Evolutionary conservation across 1,139 yeast genomes (phyloP).

Genomic region (Yamadazyma atlantica): DNA sequence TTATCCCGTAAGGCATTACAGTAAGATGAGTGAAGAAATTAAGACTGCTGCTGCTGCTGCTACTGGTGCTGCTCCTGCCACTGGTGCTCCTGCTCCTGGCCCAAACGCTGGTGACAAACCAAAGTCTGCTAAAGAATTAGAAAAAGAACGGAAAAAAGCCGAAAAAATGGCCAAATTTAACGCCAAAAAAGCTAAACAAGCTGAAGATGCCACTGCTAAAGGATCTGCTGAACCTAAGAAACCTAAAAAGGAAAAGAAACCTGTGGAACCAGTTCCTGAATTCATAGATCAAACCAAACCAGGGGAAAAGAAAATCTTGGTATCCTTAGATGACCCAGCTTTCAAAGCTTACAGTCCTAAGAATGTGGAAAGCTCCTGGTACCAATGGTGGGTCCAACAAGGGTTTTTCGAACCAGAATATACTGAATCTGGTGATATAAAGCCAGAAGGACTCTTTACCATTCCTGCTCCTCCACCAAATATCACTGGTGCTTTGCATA

Average conservation of each 20-base stretch:
- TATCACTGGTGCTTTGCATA: conserved; percentile 97
- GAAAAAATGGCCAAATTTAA: conserved; percentile 93
- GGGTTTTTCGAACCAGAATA: conserved; percentile 89
- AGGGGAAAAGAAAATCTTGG: conserved; percentile 88
- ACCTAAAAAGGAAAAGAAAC: conserved; percentile 71
- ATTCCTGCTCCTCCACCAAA: conserved; percentile 99
- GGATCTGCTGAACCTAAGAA: conserved; percentile 42
- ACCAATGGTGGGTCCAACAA: conserved; percentile 92
- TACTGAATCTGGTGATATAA: conserved; percentile 67
- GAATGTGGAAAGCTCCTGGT: conserved; percentile 96
- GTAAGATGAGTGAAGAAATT: not conserved
- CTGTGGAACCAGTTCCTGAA: conserved; percentile 72
- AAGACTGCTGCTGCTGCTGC: too few relatives aligned
- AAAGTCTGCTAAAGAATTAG: conserved; percentile 76
- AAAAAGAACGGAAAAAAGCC: conserved; percentile 94
- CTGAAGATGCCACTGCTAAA: conserved; percentile 37
- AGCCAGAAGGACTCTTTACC: conserved; percentile 81
- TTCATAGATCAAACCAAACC: conserved; percentile 78
- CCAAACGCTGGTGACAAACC: too few relatives aligned
- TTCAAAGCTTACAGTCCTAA: conserved; percentile 91
- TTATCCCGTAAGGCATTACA: too few relatives aligned
- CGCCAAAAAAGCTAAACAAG: conserved; percentile 88
- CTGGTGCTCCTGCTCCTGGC: too few relatives aligned
- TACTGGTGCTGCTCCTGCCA: too few relatives aligned
- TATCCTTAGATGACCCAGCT: conserved; percentile 86